Conservation (phyloP, 2,329 filamentous ascomycete genomes). For the Alternaria solani region DNA sequence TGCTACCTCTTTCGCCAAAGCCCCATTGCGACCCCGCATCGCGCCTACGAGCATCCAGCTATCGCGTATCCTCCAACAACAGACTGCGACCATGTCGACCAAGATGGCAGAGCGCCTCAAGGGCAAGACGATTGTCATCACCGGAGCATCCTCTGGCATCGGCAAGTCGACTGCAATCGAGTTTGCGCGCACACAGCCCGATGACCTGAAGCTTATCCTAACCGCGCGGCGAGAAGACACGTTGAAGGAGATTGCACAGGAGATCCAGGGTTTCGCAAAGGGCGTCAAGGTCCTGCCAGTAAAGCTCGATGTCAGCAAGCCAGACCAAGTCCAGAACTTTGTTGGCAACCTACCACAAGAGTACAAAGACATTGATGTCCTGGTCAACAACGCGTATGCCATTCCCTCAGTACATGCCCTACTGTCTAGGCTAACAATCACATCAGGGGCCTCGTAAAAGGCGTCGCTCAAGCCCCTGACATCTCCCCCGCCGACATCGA, state of each 20-base stretch:
- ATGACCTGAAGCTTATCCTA: constrained; percentile 81
- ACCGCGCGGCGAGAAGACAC: constrained; percentile 86
- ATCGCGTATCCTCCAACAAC: constrained; percentile 20
- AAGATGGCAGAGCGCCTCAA: constrained; percentile 82
- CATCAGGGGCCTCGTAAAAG: constrained; percentile 79
- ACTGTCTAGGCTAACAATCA: neutral
- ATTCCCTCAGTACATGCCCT: neutral
- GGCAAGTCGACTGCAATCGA: constrained; percentile 84
- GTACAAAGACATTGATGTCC: constrained; percentile 82
- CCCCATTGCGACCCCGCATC: constrained; percentile 22
- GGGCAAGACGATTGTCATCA: constrained; percentile 92
- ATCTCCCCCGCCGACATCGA: constrained; percentile 84
- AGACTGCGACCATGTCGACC: constrained; percentile 67
- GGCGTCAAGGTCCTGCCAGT: constrained; percentile 82
- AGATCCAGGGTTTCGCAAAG: constrained; percentile 76
- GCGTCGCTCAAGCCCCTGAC: constrained; percentile 82
- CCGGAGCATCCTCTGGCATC: constrained; percentile 92
- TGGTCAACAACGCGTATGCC: constrained; percentile 71
- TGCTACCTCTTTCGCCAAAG: constrained; percentile 20
- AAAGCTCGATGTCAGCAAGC: constrained; percentile 85
- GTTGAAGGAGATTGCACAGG: constrained; percentile 75
- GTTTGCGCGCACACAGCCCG: constrained; percentile 85
- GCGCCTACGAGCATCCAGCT: constrained; percentile 13
- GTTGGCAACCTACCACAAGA: constrained; percentile 78
- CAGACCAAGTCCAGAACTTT: constrained; percentile 76